Evolutionary conservation across 768 basidiomycete species (phyloP).

Genomic region (Tulasnella sp.): DNA sequence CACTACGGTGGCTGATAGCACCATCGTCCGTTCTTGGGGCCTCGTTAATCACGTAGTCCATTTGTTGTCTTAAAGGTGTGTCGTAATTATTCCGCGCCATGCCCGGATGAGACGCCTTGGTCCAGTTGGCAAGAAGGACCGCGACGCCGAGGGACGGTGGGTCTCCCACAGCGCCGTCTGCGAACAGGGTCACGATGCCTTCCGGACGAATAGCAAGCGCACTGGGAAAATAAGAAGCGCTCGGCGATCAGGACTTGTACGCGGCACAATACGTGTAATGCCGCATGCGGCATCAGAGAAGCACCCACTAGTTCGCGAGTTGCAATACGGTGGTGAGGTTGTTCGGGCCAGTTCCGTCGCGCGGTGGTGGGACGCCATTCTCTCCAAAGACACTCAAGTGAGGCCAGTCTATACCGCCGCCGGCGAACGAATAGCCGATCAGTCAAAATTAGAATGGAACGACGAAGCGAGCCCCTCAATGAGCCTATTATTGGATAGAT

Average conservation of each 20-base stretch:
- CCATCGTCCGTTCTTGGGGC: constrained; percentile 67
- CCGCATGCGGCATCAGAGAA: background rate
- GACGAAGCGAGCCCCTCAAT: background rate
- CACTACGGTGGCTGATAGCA: constrained; percentile 72
- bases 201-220: constrained; percentile 18
- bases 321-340: constrained; percentile 14
- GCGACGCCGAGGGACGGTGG: constrained; percentile 74
- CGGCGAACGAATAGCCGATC: constrained; percentile 1
- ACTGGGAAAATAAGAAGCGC: constrained; percentile 11
- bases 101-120: constrained; percentile 40
- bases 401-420: constrained; percentile 20
- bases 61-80: constrained; percentile 39
- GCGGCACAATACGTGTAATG: background rate
- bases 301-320: constrained; percentile 21
- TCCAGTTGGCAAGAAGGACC: constrained; percentile 59
- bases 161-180: constrained; percentile 67
- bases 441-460: constrained; percentile 5
- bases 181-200: constrained; percentile 28
- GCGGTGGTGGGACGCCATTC: constrained; percentile 29
- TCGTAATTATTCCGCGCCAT: constrained; percentile 60
- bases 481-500: background rate
- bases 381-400: constrained; percentile 21
- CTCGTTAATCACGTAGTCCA: constrained; percentile 53
- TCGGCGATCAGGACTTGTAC: background rate
- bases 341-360: background rate